Evolutionary conservation across 2,329 filamentous ascomycete species (phyloP), one percentile per base, ranked within the genome.

Genomic region (Coniochaeta prunicola): DNA sequence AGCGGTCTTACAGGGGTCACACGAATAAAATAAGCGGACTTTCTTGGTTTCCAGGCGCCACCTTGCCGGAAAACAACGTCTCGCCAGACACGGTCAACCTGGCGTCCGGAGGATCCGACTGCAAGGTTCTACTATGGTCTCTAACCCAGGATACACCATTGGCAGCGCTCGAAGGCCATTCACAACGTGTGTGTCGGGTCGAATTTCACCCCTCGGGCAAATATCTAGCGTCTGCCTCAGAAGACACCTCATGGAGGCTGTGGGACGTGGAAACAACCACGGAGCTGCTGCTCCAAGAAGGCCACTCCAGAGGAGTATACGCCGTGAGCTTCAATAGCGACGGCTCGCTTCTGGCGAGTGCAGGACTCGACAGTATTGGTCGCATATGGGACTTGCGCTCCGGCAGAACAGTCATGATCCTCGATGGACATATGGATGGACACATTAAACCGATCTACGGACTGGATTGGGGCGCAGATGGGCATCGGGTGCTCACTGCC

Each of bases 381-480:
- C 86, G 94, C 48, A 89, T 99, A 60, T 99, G 94, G 94, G 94
- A 99, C 76, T 72, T 97, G 38, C 84, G 94, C 58, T 94, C 92
- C 1, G 94, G 94, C 13, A 84, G 94, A 59, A 97, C 93, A 0
- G 90, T 96, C 62, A 97, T 97, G 90, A 91, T 97, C 64, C 80
- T 99, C 1, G 92, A 97, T 69, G 90, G 90, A 1, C 91, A 96
- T 68, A 78, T 94, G 12, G 92, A 85, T 62, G 84, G 84, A 1
- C 85, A 88, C 67, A 94, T 97, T 69, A 90, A 92, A 62, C 92
- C 96, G 15, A 96, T 99, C 58, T 92, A 96, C 68, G 92, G 88
- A 0, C 78, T 97, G 6, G 92, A 97, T 72, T 99, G 96, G 94
- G 87, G 90, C 59, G 82, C 87, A 0, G 94, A 99, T 69, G 92